phyloP scores from a whole-genome alignment of 23 red algal genomes.

The Agarophyton chilense region DNA sequence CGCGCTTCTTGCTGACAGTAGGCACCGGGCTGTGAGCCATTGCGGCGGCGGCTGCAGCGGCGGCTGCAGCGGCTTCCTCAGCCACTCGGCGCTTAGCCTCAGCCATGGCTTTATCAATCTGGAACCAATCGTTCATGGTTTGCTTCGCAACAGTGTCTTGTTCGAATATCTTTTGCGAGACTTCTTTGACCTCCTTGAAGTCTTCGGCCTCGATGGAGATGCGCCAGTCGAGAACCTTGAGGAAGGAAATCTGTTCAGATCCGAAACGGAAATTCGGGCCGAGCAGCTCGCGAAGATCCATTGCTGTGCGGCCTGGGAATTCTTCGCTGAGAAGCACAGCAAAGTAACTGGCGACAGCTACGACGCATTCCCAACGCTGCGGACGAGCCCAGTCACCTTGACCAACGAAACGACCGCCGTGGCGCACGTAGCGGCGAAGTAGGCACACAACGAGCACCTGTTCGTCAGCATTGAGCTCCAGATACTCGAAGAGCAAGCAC shows the following conservation, averaged over 20 bases:
- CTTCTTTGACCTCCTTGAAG: slow-evolving; percentile 64
- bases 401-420: slow-evolving; percentile 52
- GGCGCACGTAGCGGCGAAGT: slow-evolving; percentile 68
- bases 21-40: neutral
- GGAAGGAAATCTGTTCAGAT: slow-evolving; percentile 71
- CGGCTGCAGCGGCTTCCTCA: slow-evolving; percentile 19
- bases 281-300: slow-evolving; percentile 90
- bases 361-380: slow-evolving; percentile 93
- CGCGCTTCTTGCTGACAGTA: slow-evolving; percentile 39
- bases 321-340: slow-evolving; percentile 92
- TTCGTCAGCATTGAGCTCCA: slow-evolving; percentile 93
- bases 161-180: slow-evolving; percentile 22
- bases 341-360: slow-evolving; percentile 87
- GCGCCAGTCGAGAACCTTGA: slow-evolving; percentile 84
- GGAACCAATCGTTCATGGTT: slow-evolving; percentile 39
- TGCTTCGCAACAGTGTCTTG: neutral
- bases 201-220: slow-evolving; percentile 66
- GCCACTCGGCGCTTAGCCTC: slow-evolving; percentile 20
- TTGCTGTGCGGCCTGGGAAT: slow-evolving; percentile 85
- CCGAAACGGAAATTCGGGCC: slow-evolving; percentile 88
- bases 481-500: slow-evolving; percentile 83
- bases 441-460: slow-evolving; percentile 78
- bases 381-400: slow-evolving; percentile 64
- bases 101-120: slow-evolving; percentile 19
- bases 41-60: slow-evolving; percentile 7